Evolutionary conservation across 2,329 filamentous ascomycete species (phyloP).

Genomic region (Phialemonium atrogriseum): DNA sequence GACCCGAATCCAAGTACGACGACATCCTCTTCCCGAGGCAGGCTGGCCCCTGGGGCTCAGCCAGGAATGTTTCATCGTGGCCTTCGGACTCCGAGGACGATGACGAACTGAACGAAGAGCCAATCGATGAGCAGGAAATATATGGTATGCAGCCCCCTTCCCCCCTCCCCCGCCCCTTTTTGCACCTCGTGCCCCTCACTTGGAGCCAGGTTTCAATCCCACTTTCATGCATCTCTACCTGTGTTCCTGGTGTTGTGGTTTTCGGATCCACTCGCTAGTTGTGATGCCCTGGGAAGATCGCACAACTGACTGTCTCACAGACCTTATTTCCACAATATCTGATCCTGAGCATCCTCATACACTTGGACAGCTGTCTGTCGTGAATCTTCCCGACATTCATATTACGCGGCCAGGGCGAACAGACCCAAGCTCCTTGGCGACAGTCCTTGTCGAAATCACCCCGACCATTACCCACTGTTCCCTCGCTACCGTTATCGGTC

Average conservation of each 20-base stretch:
- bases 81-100: constrained; percentile 24
- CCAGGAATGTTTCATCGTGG: constrained; percentile 26
- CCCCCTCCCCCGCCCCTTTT: neutral
- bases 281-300: constrained; percentile 11
- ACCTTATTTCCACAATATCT: constrained; percentile 88
- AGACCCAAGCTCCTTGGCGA: constrained; percentile 51
- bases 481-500: constrained; percentile 88
- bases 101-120: constrained; percentile 52
- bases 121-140: constrained; percentile 95
- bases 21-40: constrained; percentile 37
- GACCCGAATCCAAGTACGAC: constrained; percentile 38
- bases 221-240: neutral
- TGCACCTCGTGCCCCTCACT: neutral
- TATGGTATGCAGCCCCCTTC: constrained; percentile 62
- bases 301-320: constrained; percentile 39
- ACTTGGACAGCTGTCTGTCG: constrained; percentile 84
- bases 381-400: constrained; percentile 89
- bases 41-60: constrained; percentile 29
- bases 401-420: constrained; percentile 53
- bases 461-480: constrained; percentile 97
- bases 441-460: constrained; percentile 80
- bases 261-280: constrained; percentile 6
- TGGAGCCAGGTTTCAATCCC: neutral
- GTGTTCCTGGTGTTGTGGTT: neutral
- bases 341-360: constrained; percentile 96